phyloP scores from a whole-genome alignment of 164 flowering plant species.

The Tetrastigma voinierianum region DNA sequence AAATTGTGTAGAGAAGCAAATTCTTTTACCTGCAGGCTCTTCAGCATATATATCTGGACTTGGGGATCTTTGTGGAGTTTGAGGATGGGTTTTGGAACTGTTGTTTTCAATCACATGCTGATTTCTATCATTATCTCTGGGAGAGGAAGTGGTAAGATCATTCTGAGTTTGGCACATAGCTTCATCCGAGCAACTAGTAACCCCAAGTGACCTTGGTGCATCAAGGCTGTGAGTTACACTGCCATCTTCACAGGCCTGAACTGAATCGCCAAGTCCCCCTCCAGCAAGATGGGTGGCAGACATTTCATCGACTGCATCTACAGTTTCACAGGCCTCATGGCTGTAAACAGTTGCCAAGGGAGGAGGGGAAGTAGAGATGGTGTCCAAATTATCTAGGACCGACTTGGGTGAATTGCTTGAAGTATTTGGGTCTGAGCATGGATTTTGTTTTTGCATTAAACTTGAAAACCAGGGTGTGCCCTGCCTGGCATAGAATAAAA shows the following conservation, averaged over 20 bases:
- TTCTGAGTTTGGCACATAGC: neutral
- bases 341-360: neutral
- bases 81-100: conserved; percentile 6
- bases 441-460: conserved; percentile 39
- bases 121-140: conserved; percentile 1
- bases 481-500: conserved; percentile 73
- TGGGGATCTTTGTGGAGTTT: conserved; percentile 43
- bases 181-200: neutral
- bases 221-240: conserved; percentile 1
- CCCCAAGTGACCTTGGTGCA: conserved; percentile 4
- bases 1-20: neutral
- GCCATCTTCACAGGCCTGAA: conserved; percentile 3
- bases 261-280: conserved; percentile 5
- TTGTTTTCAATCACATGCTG: conserved; percentile 1
- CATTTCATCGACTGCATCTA: conserved; percentile 12
- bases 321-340: conserved; percentile 11
- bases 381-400: conserved; percentile 48
- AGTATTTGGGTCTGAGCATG: conserved; percentile 4
- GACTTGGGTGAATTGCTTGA: conserved; percentile 56
- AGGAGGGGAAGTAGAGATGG: conserved; percentile 11
- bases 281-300: neutral
- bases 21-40: conserved; percentile 46
- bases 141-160: neutral
- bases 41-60: conserved; percentile 36
- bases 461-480: conserved; percentile 77